phyloP scores from a whole-genome alignment of 1,284 basidiomycete genomes.

The Sanghuangporus baumii region DNA sequence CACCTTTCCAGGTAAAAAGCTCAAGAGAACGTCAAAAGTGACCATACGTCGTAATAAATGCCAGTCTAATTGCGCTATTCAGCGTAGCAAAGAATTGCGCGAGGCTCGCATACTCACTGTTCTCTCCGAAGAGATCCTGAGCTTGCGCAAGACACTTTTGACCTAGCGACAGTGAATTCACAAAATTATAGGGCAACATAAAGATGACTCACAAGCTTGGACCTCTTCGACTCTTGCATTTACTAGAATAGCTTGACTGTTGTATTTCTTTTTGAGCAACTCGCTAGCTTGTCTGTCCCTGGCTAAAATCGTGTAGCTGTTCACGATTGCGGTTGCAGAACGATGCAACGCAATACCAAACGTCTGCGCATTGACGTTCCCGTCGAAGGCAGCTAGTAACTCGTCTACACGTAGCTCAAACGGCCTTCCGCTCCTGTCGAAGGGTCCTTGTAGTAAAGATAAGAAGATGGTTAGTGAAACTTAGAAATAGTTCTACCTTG shows the following conservation, averaged over 20 bases:
- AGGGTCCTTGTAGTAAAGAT: neutral
- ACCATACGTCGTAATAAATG: neutral
- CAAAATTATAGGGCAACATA: neutral
- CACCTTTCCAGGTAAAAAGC: constrained; percentile 3
- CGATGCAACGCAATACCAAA: neutral
- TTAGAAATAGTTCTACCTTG: neutral
- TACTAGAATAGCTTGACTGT: neutral
- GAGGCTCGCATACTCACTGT: neutral
- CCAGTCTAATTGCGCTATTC: constrained; percentile 2
- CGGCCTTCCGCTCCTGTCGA: neutral
- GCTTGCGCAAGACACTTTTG: neutral
- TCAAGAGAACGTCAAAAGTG: neutral
- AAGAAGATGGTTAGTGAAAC: neutral
- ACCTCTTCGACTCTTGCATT: constrained; percentile 2
- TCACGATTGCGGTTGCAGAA: neutral
- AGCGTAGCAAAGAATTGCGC: neutral
- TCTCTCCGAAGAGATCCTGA: neutral
- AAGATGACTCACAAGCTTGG: constrained; percentile 1
- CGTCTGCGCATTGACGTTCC: neutral
- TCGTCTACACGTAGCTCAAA: neutral
- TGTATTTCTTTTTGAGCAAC: constrained; percentile 1
- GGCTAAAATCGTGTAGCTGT: neutral
- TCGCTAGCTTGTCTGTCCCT: neutral
- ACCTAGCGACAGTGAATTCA: neutral
- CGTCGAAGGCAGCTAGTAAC: neutral